Evolutionary conservation across 495 filamentous ascomycete species (phyloP), one percentile per base, ranked within the genome.

Genomic region (Hypoxylon fuscum): DNA sequence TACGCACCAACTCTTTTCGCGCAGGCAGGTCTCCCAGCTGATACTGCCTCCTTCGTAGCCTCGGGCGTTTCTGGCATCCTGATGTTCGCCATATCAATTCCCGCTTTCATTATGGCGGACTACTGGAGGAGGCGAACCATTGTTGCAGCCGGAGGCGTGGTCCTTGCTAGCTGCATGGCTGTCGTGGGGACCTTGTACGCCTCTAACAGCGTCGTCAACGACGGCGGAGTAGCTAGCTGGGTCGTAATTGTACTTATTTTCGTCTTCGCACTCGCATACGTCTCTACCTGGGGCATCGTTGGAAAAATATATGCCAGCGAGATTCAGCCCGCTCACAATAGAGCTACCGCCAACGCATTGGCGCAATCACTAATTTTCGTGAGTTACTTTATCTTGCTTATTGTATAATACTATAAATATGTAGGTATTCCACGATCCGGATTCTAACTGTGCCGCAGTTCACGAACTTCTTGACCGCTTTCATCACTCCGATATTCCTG

Each of bases 71-170:
- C 25, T 27, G 25, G 25, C 25, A 27, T 27, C 25, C 25, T 27
- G 25, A 27, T 27, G 25, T 27, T 27, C 8, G 25, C 25, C 25
- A 27, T 27, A 27, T 27, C 25, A 3, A 27, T 84, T 48, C 74
- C 78, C 11, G 77, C 72, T 14, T 73, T 87, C 27, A 60, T 89
- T 21, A 82, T 80, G 37, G 81, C 84, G 1, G 88, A 90, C 59
- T 80, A 80, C 52, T 89, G 85, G 85, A 85, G 86, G 12, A 82
- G 88, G 45, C 82, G 84, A 1, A 81, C 81, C n/a, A 80, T 76
- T 14, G 78, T 80, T 15, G 79, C 88, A 18, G 76, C 72, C 14
- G 87, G 87, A 11, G 87, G 85, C 9, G 44, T 85, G 0, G 73
- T 76, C 8, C 60, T 83, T 2, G 71, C 77, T 2, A 74, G 74